Percentiles rank a stretch among this genome's conserved stretches.
Conservation (phyloP, 352 stramenopile species). For the Hyphochytrium catenoides region DNA sequence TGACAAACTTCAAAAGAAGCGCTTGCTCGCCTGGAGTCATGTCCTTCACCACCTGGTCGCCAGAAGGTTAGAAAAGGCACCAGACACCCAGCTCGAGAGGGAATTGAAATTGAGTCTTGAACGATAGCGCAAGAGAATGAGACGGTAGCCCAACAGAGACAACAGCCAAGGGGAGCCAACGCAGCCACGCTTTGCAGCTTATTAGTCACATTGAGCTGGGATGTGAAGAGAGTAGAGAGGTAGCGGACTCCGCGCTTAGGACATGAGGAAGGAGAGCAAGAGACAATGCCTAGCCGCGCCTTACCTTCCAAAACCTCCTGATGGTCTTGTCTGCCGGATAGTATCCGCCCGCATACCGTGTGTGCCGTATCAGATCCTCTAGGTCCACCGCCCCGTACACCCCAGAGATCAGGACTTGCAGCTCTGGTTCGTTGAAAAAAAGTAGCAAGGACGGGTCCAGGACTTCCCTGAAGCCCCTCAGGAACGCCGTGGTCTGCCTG, state of each 20-base stretch:
- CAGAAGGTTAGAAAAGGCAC: too few relatives aligned
- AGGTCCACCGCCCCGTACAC: conserved; percentile 27
- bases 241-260: conserved; percentile 46
- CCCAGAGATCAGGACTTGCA: conserved; percentile 80
- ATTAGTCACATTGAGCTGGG: conserved; percentile 56
- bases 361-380: conserved; percentile 61
- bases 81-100: too few relatives aligned
- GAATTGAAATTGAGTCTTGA: too few relatives aligned
- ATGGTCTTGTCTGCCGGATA: conserved; percentile 51
- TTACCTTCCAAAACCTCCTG: conserved; percentile 35
- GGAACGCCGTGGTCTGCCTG: conserved; percentile 77
- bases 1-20: conserved; percentile 79
- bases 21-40: conserved; percentile 59
- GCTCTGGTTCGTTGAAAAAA: conserved; percentile 87
- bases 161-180: too few relatives aligned
- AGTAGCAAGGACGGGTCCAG: conserved; percentile 72
- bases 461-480: conserved; percentile 67
- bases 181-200: too few relatives aligned
- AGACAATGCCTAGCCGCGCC: conserved; percentile 21
- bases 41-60: conserved; percentile 16
- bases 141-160: too few relatives aligned
- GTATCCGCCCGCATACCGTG: conserved; percentile 76
- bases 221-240: conserved; percentile 50
- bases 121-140: too few relatives aligned
- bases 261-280: conserved; percentile 60